These are phyloP conservation scores for Pestalotiopsis sp. DNA, from an alignment of 2,329 filamentous ascomycete genomes.

Conservation along the genomic window DNA sequence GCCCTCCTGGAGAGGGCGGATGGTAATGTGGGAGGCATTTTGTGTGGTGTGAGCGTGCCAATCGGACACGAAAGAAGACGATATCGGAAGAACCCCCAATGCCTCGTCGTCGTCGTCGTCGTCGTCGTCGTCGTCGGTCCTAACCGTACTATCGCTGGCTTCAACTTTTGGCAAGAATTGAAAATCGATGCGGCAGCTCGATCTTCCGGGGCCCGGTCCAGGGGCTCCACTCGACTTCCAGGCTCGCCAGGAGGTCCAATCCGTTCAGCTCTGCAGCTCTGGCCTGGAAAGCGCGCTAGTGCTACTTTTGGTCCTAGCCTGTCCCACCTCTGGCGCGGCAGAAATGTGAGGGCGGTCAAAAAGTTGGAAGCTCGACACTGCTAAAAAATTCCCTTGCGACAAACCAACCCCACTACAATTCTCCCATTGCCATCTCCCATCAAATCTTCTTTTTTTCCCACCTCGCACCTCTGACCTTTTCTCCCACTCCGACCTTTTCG, in stretches of 20 bases:
- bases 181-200: conserved; percentile 7
- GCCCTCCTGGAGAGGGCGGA: background rate
- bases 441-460: background rate
- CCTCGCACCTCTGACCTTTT: background rate
- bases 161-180: conserved; percentile 6
- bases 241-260: too few relatives aligned
- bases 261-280: background rate
- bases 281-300: background rate
- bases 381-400: conserved; percentile 5
- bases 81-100: background rate
- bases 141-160: background rate
- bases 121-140: background rate
- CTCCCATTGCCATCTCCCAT: conserved; percentile 3
- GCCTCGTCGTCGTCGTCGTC: background rate
- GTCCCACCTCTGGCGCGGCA: conserved; percentile 8
- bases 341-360: conserved; percentile 16
- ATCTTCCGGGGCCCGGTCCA: conserved; percentile 5
- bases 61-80: background rate
- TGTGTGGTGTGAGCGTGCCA: background rate
- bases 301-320: background rate
- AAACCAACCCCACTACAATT: conserved; percentile 5
- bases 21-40: conserved; percentile 4
- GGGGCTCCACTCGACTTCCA: background rate
- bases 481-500: background rate
- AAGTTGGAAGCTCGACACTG: conserved; percentile 9